A percentile compares a stretch with the other conserved stretches of the same genome.
Evolutionary conservation across 257 asterid genomes (phyloP).

Genomic region (Solanum bukasovii): DNA sequence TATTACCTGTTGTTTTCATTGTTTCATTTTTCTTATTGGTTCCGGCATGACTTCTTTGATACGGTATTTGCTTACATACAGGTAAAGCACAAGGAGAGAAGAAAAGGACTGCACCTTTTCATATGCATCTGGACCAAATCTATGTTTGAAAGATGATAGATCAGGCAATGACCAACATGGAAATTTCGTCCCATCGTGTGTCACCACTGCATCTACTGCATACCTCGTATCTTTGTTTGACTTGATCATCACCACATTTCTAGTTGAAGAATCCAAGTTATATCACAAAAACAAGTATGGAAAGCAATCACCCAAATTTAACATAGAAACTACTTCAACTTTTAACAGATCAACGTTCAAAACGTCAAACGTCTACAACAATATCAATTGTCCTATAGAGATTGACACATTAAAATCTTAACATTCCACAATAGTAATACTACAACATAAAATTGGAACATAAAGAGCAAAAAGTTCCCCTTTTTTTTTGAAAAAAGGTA

Average conservation of each 20-base stretch:
- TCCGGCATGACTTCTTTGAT: background rate
- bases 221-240: conserved; percentile 73
- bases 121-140: conserved; percentile 43
- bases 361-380: background rate
- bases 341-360: background rate
- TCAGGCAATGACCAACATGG: conserved; percentile 65
- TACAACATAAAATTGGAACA: background rate
- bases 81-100: background rate
- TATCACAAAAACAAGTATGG: too few species aligned
- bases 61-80: background rate
- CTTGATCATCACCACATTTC: conserved; percentile 66
- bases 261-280: conserved; percentile 3
- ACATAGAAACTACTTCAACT: background rate
- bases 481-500: too few species aligned
- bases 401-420: background rate
- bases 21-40: background rate
- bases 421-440: background rate
- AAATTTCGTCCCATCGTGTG: conserved; percentile 65
- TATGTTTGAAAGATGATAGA: conserved; percentile 46
- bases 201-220: conserved; percentile 61
- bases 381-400: background rate
- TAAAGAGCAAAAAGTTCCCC: background rate
- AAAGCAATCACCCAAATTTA: background rate
- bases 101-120: conserved; percentile 24
- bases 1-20: too few species aligned